Evolutionary conservation across 371 early-diverging fungal genomes (phyloP).

Genomic region (Parasitella parasitica): DNA sequence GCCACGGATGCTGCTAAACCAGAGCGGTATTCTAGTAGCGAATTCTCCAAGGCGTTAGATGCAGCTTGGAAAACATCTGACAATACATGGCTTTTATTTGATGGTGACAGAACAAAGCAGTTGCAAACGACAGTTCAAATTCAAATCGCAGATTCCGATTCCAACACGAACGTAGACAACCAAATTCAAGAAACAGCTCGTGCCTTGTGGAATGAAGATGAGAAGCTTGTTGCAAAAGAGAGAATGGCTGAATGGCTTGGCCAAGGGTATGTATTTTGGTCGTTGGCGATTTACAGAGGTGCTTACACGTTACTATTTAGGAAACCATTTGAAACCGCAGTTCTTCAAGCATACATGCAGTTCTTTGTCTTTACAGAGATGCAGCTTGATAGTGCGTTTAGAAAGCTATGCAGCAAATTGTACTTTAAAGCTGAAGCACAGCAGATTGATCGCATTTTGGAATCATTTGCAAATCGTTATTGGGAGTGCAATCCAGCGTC

Average conservation of each 20-base stretch:
- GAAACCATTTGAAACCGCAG: conserved; percentile 51
- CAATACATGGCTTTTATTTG: background rate
- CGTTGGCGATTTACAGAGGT: background rate
- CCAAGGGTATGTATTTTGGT: conserved; percentile 13
- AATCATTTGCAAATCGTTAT: conserved; percentile 76
- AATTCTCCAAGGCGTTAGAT: conserved; percentile 23
- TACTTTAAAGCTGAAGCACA: conserved; percentile 90
- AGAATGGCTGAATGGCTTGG: conserved; percentile 36
- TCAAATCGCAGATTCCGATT: background rate
- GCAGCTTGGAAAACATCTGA: conserved; percentile 22
- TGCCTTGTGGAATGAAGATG: conserved; percentile 29
- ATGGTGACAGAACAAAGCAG: conserved; percentile 2
- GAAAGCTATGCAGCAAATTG: conserved; percentile 72
- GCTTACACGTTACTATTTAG: conserved; percentile 3
- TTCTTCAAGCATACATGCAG: conserved; percentile 70
- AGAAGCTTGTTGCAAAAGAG: conserved; percentile 20
- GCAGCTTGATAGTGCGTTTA: conserved; percentile 79
- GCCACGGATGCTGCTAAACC: background rate
- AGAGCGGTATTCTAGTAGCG: background rate
- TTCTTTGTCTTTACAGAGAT: conserved; percentile 71
- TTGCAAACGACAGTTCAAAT: conserved; percentile 3
- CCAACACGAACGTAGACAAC: conserved; percentile 16
- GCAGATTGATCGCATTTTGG: conserved; percentile 84
- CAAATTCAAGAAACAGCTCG: conserved; percentile 16
- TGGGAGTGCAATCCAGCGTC: conserved; percentile 77